Evolutionary conservation across 2,329 filamentous ascomycete species (phyloP), one percentile per base, ranked within the genome.

Genomic region (Dactylellina parvicollis): DNA sequence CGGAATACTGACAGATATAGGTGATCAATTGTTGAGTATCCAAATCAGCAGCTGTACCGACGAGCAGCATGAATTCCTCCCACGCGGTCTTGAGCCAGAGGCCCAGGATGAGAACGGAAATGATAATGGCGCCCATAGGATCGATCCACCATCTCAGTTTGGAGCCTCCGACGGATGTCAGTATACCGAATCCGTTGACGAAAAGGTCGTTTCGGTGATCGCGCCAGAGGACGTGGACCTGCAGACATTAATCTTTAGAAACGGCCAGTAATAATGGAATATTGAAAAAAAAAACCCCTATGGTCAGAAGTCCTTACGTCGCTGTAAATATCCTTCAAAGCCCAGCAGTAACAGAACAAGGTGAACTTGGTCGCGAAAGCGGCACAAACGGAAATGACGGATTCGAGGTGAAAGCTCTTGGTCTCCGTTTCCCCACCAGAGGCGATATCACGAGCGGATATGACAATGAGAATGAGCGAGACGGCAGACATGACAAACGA

Each of bases 121-220:
- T 84, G 16, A 95, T 80, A 77, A 98, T 90, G 77, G 95, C 94
- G 44, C 95, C 95, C 83, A 91, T 88, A 0, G 95, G 92, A 82
- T 99, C 95, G 76, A 99, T 88, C 92, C 92, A 98, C 94, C 94
- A 97, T 71, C 84, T 84, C 20, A 98, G 84, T 83, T 96, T 96
- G 75, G 89, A 88, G 32, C 95, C 95, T 62, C 92, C 91, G n/a
- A 97, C 89, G 1, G 91, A 94, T 0, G 93, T 97, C 61, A 97
- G 82, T 75, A 98, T 88, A 86, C 90, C 92, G 77, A 96, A 92
- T 60, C 92, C 92, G 80, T 98, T 99, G 85, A 99, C 92, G 78
- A 96, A 85, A n/a, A 99, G 84, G 79, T 99, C 95, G 79, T 99
- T 99, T 74, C 95, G 89, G 82, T 99, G 95, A 66, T 90, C 77